phyloP scores from a whole-genome alignment of 2,329 filamentous ascomycete genomes.

The Metarhizium humberi region DNA sequence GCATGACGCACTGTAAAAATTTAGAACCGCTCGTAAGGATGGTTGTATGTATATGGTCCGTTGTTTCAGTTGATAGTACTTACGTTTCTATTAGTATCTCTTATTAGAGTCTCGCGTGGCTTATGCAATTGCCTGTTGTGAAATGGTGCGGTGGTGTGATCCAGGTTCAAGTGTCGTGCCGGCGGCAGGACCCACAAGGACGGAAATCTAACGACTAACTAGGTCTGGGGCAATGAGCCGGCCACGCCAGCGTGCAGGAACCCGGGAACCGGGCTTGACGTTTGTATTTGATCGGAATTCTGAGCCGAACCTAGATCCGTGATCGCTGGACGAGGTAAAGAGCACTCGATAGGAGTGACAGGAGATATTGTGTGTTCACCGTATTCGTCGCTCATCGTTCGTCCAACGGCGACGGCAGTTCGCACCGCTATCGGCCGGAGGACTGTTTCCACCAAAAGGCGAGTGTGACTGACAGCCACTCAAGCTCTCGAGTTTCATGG shows the following conservation, averaged over 20 bases:
- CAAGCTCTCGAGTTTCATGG: not conserved
- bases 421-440: not conserved
- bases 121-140: too few relatives aligned
- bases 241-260: constrained; percentile 1
- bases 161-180: constrained; percentile 8
- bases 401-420: not conserved
- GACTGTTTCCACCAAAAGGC: not conserved
- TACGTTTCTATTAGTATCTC: too few relatives aligned
- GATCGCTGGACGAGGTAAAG: not conserved
- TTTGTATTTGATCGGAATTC: not conserved
- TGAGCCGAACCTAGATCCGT: not conserved
- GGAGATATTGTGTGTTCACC: not conserved
- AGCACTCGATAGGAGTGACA: not conserved
- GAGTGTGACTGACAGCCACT: not conserved
- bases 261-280: not conserved
- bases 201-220: not conserved
- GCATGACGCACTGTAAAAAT: too few relatives aligned
- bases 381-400: not conserved
- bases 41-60: too few relatives aligned
- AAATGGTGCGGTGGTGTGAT: constrained; percentile 9
- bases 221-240: not conserved
- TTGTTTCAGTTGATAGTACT: too few relatives aligned
- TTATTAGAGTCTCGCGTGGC: too few relatives aligned
- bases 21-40: too few relatives aligned
- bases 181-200: constrained; percentile 1